Percentiles rank a stretch among this genome's conserved stretches.
Evolutionary conservation across 495 filamentous ascomycete species (phyloP).

Genomic region (Neurospora sp.): DNA sequence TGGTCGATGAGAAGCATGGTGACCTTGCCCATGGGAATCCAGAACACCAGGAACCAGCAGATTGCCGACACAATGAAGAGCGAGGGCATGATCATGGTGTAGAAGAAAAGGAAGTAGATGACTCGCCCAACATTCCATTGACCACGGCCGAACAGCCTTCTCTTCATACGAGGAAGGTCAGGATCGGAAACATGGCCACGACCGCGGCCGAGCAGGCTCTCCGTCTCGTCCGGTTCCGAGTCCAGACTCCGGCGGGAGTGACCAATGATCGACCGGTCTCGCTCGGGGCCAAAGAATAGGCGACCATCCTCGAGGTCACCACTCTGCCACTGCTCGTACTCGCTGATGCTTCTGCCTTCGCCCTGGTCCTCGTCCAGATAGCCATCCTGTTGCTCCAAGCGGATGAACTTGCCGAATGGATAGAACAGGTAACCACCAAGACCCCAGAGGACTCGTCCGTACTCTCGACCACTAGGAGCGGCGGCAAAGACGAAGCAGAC

Average conservation of each 20-base stretch:
- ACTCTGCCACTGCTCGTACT: constrained; percentile 99
- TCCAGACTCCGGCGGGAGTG: constrained; percentile 81
- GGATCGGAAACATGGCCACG: constrained; percentile 29
- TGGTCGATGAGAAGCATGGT: constrained; percentile 85
- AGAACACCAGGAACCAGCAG: constrained; percentile 96
- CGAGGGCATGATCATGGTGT: constrained; percentile 82
- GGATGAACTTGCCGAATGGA: constrained; percentile 92
- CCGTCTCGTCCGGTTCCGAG: constrained; percentile 71
- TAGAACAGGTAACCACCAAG: constrained; percentile 84
- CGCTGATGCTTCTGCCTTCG: constrained; percentile 97
- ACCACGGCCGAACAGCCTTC: constrained; percentile 85
- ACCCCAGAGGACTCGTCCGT: constrained; percentile 76
- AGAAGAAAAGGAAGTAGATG: constrained; percentile 95
- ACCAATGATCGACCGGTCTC: constrained; percentile 75
- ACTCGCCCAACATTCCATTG: constrained; percentile 92
- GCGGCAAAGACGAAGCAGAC: constrained; percentile 74
- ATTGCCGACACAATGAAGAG: constrained; percentile 75
- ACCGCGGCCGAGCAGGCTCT: constrained; percentile 73
- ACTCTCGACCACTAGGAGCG: constrained; percentile 69
- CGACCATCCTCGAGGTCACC: constrained; percentile 92
- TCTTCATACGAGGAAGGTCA: constrained; percentile 55
- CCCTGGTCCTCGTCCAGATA: constrained; percentile 95
- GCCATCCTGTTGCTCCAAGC: constrained; percentile 82
- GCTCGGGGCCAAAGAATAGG: constrained; percentile 84
- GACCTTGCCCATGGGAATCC: constrained; percentile 96